phyloP scores from a whole-genome alignment of 352 stramenopile genomes.

The Phytophthora pinifolia region DNA sequence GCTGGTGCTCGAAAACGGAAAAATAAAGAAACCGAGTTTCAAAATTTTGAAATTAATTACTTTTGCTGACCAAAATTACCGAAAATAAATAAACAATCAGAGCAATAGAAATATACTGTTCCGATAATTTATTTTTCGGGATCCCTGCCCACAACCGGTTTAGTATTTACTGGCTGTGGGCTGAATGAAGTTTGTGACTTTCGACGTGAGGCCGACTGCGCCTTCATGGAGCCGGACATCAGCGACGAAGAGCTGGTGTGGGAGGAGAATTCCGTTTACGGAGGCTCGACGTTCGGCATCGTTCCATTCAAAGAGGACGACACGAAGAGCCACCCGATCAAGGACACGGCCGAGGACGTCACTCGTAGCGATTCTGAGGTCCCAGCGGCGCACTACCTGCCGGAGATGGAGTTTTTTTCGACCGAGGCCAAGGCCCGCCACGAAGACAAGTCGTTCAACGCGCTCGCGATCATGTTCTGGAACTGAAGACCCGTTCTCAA shows the following conservation, averaged over 20 bases:
- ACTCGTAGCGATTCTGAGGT: slow-evolving; percentile 49
- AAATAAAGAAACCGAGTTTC: no score
- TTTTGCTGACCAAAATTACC: no score
- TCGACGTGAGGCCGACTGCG: slow-evolving; percentile 89
- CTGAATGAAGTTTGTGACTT: no score
- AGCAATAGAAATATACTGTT: no score
- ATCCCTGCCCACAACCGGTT: no score
- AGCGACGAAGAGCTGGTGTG: slow-evolving; percentile 80
- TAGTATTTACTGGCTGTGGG: no score
- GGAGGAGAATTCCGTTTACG: slow-evolving; percentile 75
- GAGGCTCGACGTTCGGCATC: slow-evolving; percentile 78
- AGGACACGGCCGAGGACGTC: slow-evolving; percentile 83
- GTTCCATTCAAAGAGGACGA: slow-evolving; percentile 57
- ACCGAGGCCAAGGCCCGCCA: slow-evolving; percentile 7
- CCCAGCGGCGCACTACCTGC: slow-evolving; percentile 14
- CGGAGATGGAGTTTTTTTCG: slow-evolving; percentile 12
- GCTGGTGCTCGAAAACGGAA: no score
- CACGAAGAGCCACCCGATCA: slow-evolving; percentile 86
- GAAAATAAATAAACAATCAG: no score
- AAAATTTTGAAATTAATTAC: no score
- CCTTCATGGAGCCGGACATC: slow-evolving; percentile 86
- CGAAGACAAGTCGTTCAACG: slow-evolving; percentile 22
- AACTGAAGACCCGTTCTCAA: no score
- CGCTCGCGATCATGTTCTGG: slow-evolving; percentile 53
- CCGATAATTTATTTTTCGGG: no score